Conservation (phyloP, 176 grass and related monocot genomes). For the Alloteropsis semialata region DNA sequence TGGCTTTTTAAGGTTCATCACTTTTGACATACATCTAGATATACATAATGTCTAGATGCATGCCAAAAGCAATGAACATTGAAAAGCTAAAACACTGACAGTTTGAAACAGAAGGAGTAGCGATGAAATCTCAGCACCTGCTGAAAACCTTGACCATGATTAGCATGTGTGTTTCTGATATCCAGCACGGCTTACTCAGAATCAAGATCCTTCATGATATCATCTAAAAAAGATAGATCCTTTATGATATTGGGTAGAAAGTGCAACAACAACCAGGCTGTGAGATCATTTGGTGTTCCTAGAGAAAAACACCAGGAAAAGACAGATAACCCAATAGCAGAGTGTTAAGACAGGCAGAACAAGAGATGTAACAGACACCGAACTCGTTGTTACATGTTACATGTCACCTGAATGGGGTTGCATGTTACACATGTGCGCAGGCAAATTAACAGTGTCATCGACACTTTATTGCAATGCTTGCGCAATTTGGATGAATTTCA, state of each 20-base stretch:
- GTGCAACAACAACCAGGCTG: background rate
- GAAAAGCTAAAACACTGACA: too few species aligned
- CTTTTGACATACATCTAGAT: too few species aligned
- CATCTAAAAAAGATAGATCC: too few species aligned
- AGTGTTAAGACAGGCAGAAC: background rate
- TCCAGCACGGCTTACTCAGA: background rate
- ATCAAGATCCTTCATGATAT: background rate
- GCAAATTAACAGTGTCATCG: conserved; percentile 20
- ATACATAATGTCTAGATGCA: too few species aligned
- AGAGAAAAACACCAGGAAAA: background rate
- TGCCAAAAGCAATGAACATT: too few species aligned
- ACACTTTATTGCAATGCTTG: conserved; percentile 26
- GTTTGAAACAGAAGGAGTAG: too few species aligned
- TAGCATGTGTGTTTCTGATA: background rate
- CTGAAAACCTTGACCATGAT: background rate
- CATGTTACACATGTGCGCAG: background rate
- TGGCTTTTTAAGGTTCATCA: too few species aligned
- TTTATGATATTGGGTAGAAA: background rate
- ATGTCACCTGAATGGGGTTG: background rate
- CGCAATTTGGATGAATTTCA: conserved; percentile 24
- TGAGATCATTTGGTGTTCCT: background rate
- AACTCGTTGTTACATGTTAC: too few species aligned
- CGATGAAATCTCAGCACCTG: background rate
- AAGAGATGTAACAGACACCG: background rate
- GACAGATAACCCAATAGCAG: background rate